Evolutionary conservation across 2,329 filamentous ascomycete genomes (phyloP).

Genomic region (Gremmenia infestans): DNA sequence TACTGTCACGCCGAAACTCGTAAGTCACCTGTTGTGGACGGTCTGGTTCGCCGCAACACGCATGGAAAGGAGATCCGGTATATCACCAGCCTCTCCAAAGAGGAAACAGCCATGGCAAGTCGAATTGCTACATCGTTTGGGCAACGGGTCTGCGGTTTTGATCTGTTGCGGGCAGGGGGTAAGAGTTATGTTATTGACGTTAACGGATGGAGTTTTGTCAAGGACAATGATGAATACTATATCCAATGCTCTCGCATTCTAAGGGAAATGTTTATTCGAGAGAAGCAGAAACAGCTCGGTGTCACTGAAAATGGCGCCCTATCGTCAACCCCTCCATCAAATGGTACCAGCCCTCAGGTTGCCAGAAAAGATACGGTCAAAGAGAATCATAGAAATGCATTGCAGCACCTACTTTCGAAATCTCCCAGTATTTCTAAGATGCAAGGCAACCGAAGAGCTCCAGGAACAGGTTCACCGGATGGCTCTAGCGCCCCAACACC

Average conservation of each 20-base stretch:
- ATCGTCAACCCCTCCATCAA: constrained; percentile 13
- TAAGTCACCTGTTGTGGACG: constrained; percentile 96
- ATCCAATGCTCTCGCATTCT: constrained; percentile 84
- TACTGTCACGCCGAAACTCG: constrained; percentile 97
- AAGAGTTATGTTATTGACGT: constrained; percentile 98
- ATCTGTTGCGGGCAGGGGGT: constrained; percentile 79
- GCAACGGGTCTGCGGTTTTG: constrained; percentile 92
- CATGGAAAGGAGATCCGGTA: constrained; percentile 97
- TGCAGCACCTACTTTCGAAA: constrained; percentile 55
- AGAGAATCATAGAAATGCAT: constrained; percentile 41
- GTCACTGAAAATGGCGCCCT: constrained; percentile 38
- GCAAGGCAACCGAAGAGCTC: constrained; percentile 39
- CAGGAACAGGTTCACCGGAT: constrained; percentile 42
- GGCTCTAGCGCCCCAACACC: constrained; percentile 24
- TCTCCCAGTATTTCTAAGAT: constrained; percentile 59
- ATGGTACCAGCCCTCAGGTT: constrained; percentile 11
- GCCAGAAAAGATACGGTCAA: constrained; percentile 30
- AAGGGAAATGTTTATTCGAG: constrained; percentile 79
- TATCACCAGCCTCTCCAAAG: constrained; percentile 74
- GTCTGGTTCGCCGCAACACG: constrained; percentile 89
- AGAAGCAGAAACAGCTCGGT: constrained; percentile 56
- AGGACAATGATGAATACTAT: constrained; percentile 98
- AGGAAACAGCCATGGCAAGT: constrained; percentile 80
- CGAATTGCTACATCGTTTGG: constrained; percentile 90
- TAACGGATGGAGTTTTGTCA: constrained; percentile 99